phyloP scores from a whole-genome alignment of 768 basidiomycete genomes.

The Rhodotorula taiwanensis region DNA sequence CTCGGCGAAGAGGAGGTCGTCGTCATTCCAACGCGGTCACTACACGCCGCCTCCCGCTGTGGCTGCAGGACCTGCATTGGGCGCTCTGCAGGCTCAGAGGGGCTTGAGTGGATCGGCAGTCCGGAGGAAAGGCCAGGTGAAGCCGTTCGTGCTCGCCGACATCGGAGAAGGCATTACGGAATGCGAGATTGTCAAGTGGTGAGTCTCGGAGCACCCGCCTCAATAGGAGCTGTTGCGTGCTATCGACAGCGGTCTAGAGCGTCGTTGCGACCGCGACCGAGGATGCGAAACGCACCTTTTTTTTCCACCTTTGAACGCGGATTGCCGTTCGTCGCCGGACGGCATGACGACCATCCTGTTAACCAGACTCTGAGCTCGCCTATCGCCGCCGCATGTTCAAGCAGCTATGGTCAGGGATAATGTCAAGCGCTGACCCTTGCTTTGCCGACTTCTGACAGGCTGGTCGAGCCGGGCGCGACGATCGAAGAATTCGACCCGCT shows the following conservation, averaged over 20 bases:
- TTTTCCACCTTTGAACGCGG: not conserved
- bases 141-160: conserved; percentile 41
- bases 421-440: no score
- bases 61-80: no score
- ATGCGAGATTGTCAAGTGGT: conserved; percentile 83
- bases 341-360: not conserved
- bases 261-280: not conserved
- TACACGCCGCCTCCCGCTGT: no score
- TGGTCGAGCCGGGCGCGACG: conserved; percentile 52
- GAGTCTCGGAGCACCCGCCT: no score
- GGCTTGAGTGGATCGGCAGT: not conserved
- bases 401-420: no score
- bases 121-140: not conserved
- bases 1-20: no score
- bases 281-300: not conserved
- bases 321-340: not conserved
- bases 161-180: conserved; percentile 86
- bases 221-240: no score
- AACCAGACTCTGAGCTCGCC: not conserved
- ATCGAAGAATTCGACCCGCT: conserved; percentile 60
- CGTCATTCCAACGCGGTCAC: no score
- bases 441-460: conserved; percentile 53
- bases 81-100: no score
- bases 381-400: no score
- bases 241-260: no score